Evolutionary conservation across 2,329 filamentous ascomycete species (phyloP).

Genomic region (Dendryphion nanum): DNA sequence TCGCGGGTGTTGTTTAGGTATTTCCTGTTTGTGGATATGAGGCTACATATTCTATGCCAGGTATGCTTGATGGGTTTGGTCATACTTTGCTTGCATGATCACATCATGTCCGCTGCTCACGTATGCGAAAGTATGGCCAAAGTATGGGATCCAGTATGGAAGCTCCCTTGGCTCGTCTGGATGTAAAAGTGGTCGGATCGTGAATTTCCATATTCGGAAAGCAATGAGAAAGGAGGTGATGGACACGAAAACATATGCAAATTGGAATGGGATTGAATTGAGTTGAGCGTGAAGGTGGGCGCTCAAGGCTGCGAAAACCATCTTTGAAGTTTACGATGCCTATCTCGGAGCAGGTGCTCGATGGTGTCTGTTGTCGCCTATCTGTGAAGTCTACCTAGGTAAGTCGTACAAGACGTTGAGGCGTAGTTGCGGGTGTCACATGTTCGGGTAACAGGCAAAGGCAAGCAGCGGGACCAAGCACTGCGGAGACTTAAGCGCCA

Average conservation of each 20-base stretch:
- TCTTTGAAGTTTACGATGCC: neutral
- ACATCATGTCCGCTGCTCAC: neutral
- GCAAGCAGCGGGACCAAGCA: neutral
- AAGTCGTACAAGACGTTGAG: neutral
- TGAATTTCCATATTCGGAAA: conserved; percentile 15
- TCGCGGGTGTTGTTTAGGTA: conserved; percentile 6
- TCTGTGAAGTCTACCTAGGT: neutral
- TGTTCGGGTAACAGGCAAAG: no score
- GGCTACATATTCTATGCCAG: neutral
- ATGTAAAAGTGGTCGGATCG: conserved; percentile 13
- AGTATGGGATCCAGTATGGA: conserved; percentile 21
- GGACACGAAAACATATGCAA: neutral
- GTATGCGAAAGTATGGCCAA: neutral
- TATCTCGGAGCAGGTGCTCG: neutral
- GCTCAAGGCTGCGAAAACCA: neutral
- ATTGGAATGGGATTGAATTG: neutral
- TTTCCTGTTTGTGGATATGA: neutral
- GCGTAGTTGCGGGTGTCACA: no score
- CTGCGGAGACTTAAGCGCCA: neutral
- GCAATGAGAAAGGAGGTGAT: neutral
- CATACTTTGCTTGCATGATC: neutral
- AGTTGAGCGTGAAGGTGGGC: neutral
- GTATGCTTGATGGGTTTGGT: neutral
- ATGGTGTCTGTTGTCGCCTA: neutral
- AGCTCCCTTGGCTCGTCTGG: conserved; percentile 19